Evolutionary conservation across 1,139 yeast genomes (phyloP).

Genomic region (Geotrichum candidum): DNA sequence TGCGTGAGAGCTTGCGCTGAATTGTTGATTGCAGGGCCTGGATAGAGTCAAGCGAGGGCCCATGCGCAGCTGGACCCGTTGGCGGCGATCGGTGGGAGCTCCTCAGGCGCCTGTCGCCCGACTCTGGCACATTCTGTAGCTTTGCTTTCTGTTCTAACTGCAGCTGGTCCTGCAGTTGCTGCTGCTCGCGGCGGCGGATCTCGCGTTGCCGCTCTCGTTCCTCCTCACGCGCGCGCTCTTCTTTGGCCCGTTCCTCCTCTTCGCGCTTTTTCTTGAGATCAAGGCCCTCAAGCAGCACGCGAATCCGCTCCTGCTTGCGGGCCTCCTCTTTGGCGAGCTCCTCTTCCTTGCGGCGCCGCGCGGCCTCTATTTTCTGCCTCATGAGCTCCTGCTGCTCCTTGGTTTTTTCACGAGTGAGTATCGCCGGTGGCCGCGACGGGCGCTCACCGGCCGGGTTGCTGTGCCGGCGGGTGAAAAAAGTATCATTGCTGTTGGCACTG

Average conservation of each 20-base stretch:
- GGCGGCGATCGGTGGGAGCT: neutral
- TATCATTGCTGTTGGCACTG: too few relatives aligned
- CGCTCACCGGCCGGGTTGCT: neutral
- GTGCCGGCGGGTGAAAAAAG: too few relatives aligned
- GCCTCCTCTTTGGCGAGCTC: neutral
- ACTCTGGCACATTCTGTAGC: neutral
- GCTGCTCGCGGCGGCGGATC: neutral
- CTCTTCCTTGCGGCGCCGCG: neutral
- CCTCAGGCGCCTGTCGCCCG: neutral
- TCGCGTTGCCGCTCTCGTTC: neutral
- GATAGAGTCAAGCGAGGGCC: slow-evolving; percentile 15
- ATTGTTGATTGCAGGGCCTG: slow-evolving; percentile 18
- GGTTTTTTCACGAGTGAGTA: neutral
- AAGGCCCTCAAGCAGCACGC: neutral
- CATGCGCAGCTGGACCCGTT: neutral
- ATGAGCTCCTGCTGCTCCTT: neutral
- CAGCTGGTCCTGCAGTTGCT: neutral
- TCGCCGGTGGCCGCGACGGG: neutral
- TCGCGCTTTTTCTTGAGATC: slow-evolving; percentile 1
- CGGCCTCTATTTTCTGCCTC: neutral
- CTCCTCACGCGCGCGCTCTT: neutral
- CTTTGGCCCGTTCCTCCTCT: neutral
- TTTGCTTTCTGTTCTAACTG: neutral
- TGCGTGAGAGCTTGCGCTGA: slow-evolving; percentile 14
- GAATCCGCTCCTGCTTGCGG: neutral